Base-by-base conservation (phyloP, 768 basidiomycete genomes). In the Chalciporus sphaerocephalus region DNA sequence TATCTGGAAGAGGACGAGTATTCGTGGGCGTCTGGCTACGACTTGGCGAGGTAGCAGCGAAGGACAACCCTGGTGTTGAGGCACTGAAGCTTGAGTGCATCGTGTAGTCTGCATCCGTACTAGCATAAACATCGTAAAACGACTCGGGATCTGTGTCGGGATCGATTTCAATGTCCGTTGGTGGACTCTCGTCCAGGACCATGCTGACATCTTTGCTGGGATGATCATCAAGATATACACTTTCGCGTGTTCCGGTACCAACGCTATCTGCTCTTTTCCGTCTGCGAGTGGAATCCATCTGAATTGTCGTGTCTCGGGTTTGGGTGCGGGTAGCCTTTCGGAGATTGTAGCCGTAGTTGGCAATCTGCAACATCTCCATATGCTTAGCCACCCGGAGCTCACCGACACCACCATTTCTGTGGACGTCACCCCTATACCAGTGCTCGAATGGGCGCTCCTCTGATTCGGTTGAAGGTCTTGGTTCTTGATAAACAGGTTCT, bases 401-500 rank as follows among this genome's bases (percentile, higher is more conserved):
- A 39, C 89, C 89, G 10, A 92, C 87, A n/a, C 89, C 89, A 20
- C 89, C 89, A 58, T 92, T 92, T 38, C 89, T 75, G 11, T 88
- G 83, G 5, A 88, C 78, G 54, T 92, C 89, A 1, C 89, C 89
- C 39, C 89, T 82, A 59, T 92, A 92, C 89, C 89, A 92, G 57
- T 92, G 89, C 56, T 92, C 87, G 48, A 84, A 92, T 0, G 88
- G 88, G 12, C 78, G 77, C 59, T 92, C 89, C 50, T 88, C 87
- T 5, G 87, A 89, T 18, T 91, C 87, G 20, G 68, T 75, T 5
- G 87, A 87, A 11, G 74, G 68, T 35, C 87, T 75, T 5, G 74
- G 61, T n/a, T 70, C 69, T 28, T 41, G 15, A 35, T 42, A 42
- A 18, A 38, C 1, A 35, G 67, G 59, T 35, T 71, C 72, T 18